Evolutionary conservation across 768 basidiomycete genomes (phyloP).

Genomic region (Agaricus subrufescens): DNA sequence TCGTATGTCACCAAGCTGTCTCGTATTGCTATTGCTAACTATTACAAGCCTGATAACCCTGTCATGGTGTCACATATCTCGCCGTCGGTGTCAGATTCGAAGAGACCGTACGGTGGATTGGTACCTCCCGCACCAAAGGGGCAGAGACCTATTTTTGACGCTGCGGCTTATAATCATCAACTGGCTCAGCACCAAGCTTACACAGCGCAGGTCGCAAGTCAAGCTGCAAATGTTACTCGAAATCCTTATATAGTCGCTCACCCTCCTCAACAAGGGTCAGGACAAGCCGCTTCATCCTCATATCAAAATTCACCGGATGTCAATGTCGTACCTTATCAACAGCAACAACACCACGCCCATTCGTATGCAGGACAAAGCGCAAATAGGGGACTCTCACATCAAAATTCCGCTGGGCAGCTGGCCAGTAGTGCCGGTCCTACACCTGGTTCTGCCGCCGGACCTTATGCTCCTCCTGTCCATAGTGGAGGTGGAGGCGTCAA

Average conservation of each 20-base stretch:
- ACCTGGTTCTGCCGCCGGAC: too few species aligned
- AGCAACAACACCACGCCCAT: conserved; percentile 14
- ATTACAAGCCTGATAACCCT: conserved; percentile 49
- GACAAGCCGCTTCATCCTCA: conserved; percentile 15
- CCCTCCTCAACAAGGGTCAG: conserved; percentile 30
- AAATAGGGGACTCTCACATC: background rate
- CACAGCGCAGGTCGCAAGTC: conserved; percentile 72
- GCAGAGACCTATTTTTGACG: conserved; percentile 84
- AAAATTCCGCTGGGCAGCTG: background rate
- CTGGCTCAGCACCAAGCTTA: conserved; percentile 92
- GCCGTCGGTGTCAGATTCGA: conserved; percentile 50
- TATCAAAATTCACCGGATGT: conserved; percentile 22
- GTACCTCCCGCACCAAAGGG: conserved; percentile 87
- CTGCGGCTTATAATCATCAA: conserved; percentile 92
- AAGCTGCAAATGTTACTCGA: conserved; percentile 67
- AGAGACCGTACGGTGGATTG: conserved; percentile 90
- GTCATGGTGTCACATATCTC: conserved; percentile 22
- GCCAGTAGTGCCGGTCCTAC: background rate
- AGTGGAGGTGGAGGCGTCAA: background rate
- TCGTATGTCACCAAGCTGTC: conserved; percentile 39
- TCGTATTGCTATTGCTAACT: conserved; percentile 1
- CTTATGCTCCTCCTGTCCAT: background rate
- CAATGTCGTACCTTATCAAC: conserved; percentile 20
- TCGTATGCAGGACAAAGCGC: conserved; percentile 2
- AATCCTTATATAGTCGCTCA: conserved; percentile 77